Evolutionary conservation across 2,329 filamentous ascomycete genomes (phyloP), one percentile per base, ranked within the genome.

Genomic region (Phoma sp.): DNA sequence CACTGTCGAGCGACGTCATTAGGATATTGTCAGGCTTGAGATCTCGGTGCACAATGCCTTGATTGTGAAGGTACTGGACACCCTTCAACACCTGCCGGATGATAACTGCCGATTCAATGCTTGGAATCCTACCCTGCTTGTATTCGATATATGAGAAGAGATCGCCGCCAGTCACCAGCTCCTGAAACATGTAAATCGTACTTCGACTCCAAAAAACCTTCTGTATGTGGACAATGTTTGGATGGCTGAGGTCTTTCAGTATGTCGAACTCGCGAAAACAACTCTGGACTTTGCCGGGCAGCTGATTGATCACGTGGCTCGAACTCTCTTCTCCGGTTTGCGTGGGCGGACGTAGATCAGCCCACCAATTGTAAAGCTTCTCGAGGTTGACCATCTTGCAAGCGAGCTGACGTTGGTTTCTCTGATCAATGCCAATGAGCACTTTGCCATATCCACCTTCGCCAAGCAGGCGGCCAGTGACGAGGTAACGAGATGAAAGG

Each of bases 21-120:
- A 88, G 76, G 7, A 87, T 81, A 60, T 87, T 87, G 46, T 87
- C 85, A 0, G 84, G 84, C 62, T 87, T 88, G 42, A 87, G 76
- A 62, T 88, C 85, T 26, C 85, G 77, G 66, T 88, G 85, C 4
- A 83, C 83, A 36, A 87, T 82, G 33, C 79, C 73, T 7, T 77
- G 74, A 3, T 74, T 69, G 64, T 87, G 85, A 0, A 87, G 71
- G 61, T 86, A 86, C 14, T 83, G 72, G n/a, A 87, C 67, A 2
- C 82, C 85, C 47, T 83, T 79, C 7, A 85, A 66, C 3, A 87
- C 71, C 61, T 88, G 85, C 39, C 76, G 74, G 12, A 83, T 69
- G 26, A 87, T 82, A 10, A 82, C 76, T 7, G 82, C 83, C 20
- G 81, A 76, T 59, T 85, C 79, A 1, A 80, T 74, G 52, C 84